These are phyloP conservation scores for Saccharomycopsis sp. DNA, from an alignment of 805 yeast genomes.

Conservation along the genomic window DNA sequence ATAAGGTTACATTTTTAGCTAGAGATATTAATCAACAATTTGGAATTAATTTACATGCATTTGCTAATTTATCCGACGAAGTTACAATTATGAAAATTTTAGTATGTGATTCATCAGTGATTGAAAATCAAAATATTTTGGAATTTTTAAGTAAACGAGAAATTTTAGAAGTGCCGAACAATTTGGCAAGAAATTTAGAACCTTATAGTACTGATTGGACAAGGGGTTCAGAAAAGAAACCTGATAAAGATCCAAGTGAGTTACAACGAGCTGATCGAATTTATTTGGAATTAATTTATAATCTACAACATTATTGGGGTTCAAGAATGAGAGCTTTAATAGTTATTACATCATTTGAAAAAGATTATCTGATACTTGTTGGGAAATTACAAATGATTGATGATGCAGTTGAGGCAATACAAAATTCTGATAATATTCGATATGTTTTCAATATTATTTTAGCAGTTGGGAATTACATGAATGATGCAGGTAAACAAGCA, in stretches of 20 bases:
- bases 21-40: slow-evolving; percentile 90
- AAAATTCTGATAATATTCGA: slow-evolving; percentile 58
- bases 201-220: slow-evolving; percentile 79
- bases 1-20: slow-evolving; percentile 63
- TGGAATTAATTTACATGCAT: slow-evolving; percentile 86
- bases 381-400: slow-evolving; percentile 64
- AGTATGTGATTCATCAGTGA: slow-evolving; percentile 65
- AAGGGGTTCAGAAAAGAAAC: slow-evolving; percentile 35
- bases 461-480: slow-evolving; percentile 95
- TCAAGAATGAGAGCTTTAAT: slow-evolving; percentile 81
- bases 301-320: slow-evolving; percentile 85
- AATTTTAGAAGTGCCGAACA: slow-evolving; percentile 66
- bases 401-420: slow-evolving; percentile 60
- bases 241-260: slow-evolving; percentile 67
- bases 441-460: slow-evolving; percentile 76
- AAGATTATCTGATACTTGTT: slow-evolving; percentile 69
- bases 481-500: slow-evolving; percentile 86
- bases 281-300: slow-evolving; percentile 74
- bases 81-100: slow-evolving; percentile 66
- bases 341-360: slow-evolving; percentile 62
- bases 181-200: slow-evolving; percentile 60
- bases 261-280: slow-evolving; percentile 84
- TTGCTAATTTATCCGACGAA: slow-evolving; percentile 51
- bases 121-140: slow-evolving; percentile 64
- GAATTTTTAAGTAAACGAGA: slow-evolving; percentile 79